A percentile compares a stretch with the other conserved stretches of the same genome.
Conservation (phyloP, 345 rosid genomes). For the Erodium maritimum region DNA sequence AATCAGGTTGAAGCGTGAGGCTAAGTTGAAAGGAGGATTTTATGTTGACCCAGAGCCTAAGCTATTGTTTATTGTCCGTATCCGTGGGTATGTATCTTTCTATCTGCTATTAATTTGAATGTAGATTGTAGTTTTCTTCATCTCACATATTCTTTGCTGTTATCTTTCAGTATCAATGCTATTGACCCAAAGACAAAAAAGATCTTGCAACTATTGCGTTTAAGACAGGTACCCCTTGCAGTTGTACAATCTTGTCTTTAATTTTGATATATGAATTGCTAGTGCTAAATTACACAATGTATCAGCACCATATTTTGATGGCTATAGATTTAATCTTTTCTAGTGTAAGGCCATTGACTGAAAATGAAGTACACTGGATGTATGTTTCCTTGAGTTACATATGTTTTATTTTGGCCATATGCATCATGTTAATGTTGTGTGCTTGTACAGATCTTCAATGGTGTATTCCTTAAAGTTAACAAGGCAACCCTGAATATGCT, state of each 20-base stretch:
- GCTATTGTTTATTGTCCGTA: conserved; percentile 53
- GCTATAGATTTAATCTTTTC: too few relatives aligned
- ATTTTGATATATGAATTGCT: background rate
- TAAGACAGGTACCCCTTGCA: conserved; percentile 55
- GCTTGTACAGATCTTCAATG: conserved; percentile 56
- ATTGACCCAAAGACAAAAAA: conserved; percentile 61
- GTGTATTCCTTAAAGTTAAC: conserved; percentile 74
- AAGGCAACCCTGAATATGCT: conserved; percentile 63
- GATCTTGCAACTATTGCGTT: conserved; percentile 67
- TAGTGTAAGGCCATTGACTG: too few relatives aligned
- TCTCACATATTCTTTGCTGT: background rate
- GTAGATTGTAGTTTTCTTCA: background rate
- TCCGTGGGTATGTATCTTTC: conserved; percentile 33
- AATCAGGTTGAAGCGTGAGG: conserved; percentile 53
- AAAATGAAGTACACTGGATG: too few relatives aligned
- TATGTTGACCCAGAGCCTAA: conserved; percentile 70
- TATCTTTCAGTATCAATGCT: conserved; percentile 54
- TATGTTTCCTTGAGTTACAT: too few relatives aligned
- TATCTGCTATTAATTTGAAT: background rate
- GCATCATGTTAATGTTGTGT: background rate
- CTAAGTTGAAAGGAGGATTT: conserved; percentile 61
- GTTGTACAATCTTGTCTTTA: background rate
- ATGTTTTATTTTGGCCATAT: too few relatives aligned
- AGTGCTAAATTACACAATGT: too few relatives aligned
- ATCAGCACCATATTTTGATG: background rate